Conservation (phyloP, 2,329 filamentous ascomycete species). For the Fusarium piperis region DNA sequence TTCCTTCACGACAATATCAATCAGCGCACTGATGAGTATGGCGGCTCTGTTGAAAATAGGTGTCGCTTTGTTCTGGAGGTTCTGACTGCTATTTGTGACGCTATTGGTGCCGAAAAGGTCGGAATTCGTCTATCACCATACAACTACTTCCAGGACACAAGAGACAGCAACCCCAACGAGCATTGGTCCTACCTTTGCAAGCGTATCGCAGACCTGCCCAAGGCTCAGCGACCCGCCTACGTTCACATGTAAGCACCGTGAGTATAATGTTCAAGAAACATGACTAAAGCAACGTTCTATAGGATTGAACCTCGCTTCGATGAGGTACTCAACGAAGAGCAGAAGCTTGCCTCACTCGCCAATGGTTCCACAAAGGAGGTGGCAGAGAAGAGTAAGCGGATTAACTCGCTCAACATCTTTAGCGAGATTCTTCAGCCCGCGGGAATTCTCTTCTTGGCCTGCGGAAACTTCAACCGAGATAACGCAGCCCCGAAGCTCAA, state of each 20-base stretch:
- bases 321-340: constrained; percentile 55
- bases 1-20: constrained; percentile 35
- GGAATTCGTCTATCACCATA: constrained; percentile 37
- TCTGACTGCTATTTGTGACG: constrained; percentile 12
- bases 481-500: constrained; percentile 53
- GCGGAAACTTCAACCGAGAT: constrained; percentile 55
- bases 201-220: constrained; percentile 47
- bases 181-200: constrained; percentile 51
- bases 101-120: constrained; percentile 35
- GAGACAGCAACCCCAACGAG: constrained; percentile 44
- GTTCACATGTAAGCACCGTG: constrained; percentile 53
- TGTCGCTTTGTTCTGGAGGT: constrained; percentile 34
- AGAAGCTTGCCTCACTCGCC: constrained; percentile 53
- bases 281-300: background rate
- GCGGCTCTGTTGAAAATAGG: constrained; percentile 33
- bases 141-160: constrained; percentile 47
- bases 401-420: constrained; percentile 52
- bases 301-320: constrained; percentile 59
- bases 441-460: constrained; percentile 58
- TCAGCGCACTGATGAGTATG: constrained; percentile 30
- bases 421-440: constrained; percentile 50
- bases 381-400: constrained; percentile 24
- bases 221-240: constrained; percentile 50
- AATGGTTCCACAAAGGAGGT: background rate
- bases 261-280: background rate